These are phyloP conservation scores for Phalaenopsis equestris DNA, from an alignment of 106 monocot genomes.

Conservation along the genomic window DNA sequence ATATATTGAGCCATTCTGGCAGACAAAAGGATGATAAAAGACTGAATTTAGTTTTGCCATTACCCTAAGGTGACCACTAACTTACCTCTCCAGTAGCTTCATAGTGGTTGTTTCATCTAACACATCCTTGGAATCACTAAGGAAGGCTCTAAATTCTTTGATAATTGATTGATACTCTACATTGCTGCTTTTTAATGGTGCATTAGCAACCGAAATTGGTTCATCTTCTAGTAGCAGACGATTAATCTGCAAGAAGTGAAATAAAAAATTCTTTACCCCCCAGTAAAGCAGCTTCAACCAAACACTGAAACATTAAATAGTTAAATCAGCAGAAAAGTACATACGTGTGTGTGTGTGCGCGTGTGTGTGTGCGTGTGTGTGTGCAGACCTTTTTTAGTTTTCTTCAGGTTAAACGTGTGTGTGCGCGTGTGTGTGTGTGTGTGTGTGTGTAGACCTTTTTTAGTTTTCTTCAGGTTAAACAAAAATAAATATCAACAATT, in stretches of 20 bases:
- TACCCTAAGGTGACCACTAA: background rate
- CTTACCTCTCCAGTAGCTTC: slow-evolving; percentile 79
- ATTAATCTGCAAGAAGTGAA: slow-evolving; percentile 66
- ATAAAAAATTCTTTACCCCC: background rate
- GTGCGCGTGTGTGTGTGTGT: background rate
- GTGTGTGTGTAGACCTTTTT: background rate
- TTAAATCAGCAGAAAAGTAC: background rate
- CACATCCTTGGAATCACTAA: slow-evolving; percentile 91
- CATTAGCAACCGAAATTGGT: slow-evolving; percentile 21
- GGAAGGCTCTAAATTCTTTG: slow-evolving; percentile 87
- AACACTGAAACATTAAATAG: background rate
- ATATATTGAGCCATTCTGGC: background rate
- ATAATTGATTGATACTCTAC: slow-evolving; percentile 62
- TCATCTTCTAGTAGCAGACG: slow-evolving; percentile 81
- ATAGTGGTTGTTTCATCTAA: slow-evolving; percentile 92
- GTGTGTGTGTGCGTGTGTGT: background rate
- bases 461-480: background rate
- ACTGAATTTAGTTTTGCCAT: background rate
- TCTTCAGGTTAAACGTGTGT: background rate
- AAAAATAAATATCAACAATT: background rate
- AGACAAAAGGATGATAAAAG: background rate
- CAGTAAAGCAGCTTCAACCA: slow-evolving; percentile 5
- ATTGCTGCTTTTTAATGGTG: slow-evolving; percentile 17
- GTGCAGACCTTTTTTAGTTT: background rate
- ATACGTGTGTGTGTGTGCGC: too few species aligned